Percentiles rank a stretch among this genome's conserved stretches.
Conservation (phyloP, 164 flowering plant species). For the Brasenia schreberi region DNA sequence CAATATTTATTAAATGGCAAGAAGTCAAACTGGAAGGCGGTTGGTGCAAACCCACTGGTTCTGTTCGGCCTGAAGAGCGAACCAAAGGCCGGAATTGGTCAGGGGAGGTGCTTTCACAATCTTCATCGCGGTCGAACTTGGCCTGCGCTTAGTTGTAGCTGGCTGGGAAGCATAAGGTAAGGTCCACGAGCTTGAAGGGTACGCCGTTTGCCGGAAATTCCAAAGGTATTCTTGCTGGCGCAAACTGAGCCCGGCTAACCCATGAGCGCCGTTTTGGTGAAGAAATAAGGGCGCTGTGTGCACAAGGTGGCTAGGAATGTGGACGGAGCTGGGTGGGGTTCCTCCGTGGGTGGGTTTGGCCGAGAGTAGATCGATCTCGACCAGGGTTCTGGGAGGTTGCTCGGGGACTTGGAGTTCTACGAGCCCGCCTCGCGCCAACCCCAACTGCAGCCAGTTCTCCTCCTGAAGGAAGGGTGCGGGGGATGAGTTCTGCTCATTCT, state of each 20-base stretch:
- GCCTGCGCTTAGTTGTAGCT: slow-evolving; percentile 17
- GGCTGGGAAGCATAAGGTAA: slow-evolving; percentile 1
- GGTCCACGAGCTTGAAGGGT: slow-evolving; percentile 17
- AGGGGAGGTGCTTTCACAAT: slow-evolving; percentile 56
- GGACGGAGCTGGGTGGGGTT: not conserved
- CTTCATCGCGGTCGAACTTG: slow-evolving; percentile 27
- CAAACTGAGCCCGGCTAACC: slow-evolving; percentile 16
- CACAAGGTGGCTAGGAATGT: not conserved
- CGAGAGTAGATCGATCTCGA: slow-evolving; percentile 52
- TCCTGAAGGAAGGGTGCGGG: slow-evolving; percentile 5
- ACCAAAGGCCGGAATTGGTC: slow-evolving; percentile 82
- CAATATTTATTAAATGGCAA: too few relatives aligned
- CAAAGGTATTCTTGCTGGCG: slow-evolving; percentile 17
- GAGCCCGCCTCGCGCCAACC: slow-evolving; percentile 20
- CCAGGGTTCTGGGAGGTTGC: slow-evolving; percentile 4
- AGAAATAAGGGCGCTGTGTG: slow-evolving; percentile 16
- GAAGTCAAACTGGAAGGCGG: too few relatives aligned
- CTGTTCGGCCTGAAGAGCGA: slow-evolving; percentile 65
- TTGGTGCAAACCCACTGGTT: slow-evolving; percentile 50
- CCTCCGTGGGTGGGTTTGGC: not conserved
- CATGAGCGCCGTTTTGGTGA: slow-evolving; percentile 20
- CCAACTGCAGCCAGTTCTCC: slow-evolving; percentile 64
- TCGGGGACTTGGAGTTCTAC: slow-evolving; percentile 2
- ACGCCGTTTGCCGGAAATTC: not conserved
- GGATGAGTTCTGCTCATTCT: not conserved